These are phyloP conservation scores for Lachancea dasiensis DNA, from an alignment of 805 yeast species.

Conservation along the genomic window DNA sequence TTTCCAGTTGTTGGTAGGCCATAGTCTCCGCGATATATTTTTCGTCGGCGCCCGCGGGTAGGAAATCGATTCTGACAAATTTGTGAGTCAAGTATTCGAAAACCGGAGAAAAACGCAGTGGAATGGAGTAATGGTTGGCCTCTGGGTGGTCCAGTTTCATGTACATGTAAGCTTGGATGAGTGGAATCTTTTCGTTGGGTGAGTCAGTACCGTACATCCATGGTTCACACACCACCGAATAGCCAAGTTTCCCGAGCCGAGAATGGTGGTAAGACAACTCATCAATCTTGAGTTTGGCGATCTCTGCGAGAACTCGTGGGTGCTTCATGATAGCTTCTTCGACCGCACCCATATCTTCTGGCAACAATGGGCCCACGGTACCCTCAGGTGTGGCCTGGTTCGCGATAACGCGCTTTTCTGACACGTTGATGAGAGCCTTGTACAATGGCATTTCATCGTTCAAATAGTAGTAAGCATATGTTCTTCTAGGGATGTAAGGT, in stretches of 20 bases:
- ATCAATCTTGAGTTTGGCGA: constrained; percentile 63
- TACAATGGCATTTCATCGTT: constrained; percentile 46
- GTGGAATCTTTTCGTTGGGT: constrained; percentile 44
- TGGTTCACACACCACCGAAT: constrained; percentile 57
- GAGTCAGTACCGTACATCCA: constrained; percentile 86
- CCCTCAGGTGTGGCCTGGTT: constrained; percentile 53
- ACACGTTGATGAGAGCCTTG: constrained; percentile 67
- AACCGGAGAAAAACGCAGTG: constrained; percentile 68
- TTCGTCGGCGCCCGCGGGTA: constrained; percentile 68
- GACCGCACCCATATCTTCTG: constrained; percentile 52
- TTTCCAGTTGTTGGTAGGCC: constrained; percentile 54
- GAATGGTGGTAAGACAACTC: constrained; percentile 27
- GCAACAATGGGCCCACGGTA: constrained; percentile 63
- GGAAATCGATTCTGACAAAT: constrained; percentile 64
- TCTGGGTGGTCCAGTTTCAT: constrained; percentile 61
- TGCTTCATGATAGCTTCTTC: constrained; percentile 47
- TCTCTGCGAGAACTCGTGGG: constrained; percentile 56
- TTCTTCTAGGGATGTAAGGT: constrained; percentile 62
- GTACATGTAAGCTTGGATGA: constrained; percentile 72
- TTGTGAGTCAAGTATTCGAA: constrained; percentile 55
- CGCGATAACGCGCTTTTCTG: constrained; percentile 56
- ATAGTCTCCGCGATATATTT: constrained; percentile 46
- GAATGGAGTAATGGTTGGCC: constrained; percentile 70
- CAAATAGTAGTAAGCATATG: constrained; percentile 61
- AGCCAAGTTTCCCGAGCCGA: constrained; percentile 18